Evolutionary conservation across 192 early-diverging fungal genomes (phyloP).

Genomic region (Backusella macrospora): DNA sequence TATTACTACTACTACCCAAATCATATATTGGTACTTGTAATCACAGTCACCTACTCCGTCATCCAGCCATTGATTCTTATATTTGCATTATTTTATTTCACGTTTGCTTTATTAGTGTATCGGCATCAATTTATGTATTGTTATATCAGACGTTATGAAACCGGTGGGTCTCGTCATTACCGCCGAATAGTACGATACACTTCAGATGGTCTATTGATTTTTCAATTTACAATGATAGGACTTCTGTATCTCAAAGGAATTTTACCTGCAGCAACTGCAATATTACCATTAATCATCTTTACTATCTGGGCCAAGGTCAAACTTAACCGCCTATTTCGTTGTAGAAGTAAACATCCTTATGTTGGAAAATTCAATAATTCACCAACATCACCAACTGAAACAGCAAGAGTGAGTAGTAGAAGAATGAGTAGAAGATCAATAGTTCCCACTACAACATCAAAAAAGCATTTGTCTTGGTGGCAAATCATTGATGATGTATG

Average conservation of each 20-base stretch:
- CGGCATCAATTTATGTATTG: conserved; percentile 66
- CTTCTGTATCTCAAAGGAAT: conserved; percentile 54
- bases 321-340: conserved; percentile 47
- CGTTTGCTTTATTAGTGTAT: conserved; percentile 55
- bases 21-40: conserved; percentile 64
- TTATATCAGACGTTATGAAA: conserved; percentile 62
- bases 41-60: conserved; percentile 60
- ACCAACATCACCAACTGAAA: background rate
- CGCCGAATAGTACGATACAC: conserved; percentile 57
- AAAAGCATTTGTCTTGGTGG: background rate
- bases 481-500: conserved; percentile 29
- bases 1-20: conserved; percentile 66
- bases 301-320: conserved; percentile 53
- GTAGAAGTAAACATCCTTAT: conserved; percentile 43
- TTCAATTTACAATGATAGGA: conserved; percentile 60
- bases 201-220: conserved; percentile 59
- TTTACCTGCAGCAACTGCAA: conserved; percentile 39
- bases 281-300: conserved; percentile 47
- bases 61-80: conserved; percentile 62
- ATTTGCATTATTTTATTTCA: conserved; percentile 56
- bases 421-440: background rate
- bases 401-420: background rate
- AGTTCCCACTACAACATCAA: background rate
- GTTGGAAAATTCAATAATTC: background rate
- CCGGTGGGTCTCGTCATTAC: conserved; percentile 53